Evolutionary conservation across 1,139 yeast species (phyloP).

Genomic region (Saccharomyces pastorianus): DNA sequence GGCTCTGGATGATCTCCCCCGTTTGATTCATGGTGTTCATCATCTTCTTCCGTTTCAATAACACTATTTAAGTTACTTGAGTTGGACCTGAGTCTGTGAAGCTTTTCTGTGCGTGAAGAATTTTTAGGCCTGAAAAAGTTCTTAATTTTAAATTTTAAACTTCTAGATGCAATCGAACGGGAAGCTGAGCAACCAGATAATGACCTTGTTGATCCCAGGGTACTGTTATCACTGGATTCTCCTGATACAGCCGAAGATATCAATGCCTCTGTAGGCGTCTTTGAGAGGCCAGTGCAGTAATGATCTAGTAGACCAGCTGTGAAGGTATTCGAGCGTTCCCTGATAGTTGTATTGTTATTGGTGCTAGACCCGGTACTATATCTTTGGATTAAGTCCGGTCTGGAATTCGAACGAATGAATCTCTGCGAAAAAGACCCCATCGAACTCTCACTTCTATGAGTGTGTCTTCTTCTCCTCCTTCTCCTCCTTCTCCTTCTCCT

Average conservation of each 20-base stretch:
- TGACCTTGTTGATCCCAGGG: neutral
- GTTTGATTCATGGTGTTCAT: neutral
- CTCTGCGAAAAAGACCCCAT: neutral
- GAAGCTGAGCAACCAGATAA: neutral
- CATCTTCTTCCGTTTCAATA: conserved; percentile 9
- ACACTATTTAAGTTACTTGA: conserved; percentile 6
- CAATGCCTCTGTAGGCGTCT: neutral
- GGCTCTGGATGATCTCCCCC: neutral
- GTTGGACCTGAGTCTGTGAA: neutral
- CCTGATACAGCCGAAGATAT: neutral
- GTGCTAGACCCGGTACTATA: neutral
- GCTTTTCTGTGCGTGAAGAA: neutral
- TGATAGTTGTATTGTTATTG: neutral
- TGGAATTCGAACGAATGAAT: neutral
- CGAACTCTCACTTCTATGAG: conserved; percentile 11
- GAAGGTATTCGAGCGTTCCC: neutral
- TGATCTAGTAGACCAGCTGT: neutral
- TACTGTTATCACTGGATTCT: neutral
- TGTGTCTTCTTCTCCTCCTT: conserved; percentile 12
- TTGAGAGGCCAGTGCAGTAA: neutral
- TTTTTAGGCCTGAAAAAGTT: neutral
- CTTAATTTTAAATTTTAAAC: neutral
- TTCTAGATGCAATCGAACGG: neutral
- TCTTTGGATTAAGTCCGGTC: neutral
- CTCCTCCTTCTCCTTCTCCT: conserved; percentile 37